These are phyloP conservation scores for Eutrema yunnanense DNA, from an alignment of 345 rosid species.

Conservation along the genomic window DNA sequence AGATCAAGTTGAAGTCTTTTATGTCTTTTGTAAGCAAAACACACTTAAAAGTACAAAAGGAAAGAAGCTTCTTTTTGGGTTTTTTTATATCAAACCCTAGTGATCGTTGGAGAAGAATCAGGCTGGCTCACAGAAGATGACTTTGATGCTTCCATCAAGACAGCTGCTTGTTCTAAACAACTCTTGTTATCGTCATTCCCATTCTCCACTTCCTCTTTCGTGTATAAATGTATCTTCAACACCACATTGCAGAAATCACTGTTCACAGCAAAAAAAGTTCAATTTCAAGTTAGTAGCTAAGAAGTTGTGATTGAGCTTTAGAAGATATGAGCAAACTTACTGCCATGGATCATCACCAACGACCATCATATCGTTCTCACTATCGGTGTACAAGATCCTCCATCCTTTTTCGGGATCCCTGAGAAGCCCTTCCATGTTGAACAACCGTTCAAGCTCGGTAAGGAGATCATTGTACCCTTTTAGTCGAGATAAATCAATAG, in stretches of 20 bases:
- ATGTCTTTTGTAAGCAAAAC: conserved; percentile 4
- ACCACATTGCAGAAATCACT: conserved; percentile 86
- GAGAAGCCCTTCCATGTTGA: conserved; percentile 82
- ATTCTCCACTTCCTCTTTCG: conserved; percentile 87
- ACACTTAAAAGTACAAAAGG: background rate
- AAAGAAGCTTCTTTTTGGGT: background rate
- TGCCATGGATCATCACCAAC: conserved; percentile 97
- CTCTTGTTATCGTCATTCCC: conserved; percentile 83
- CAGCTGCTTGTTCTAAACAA: conserved; percentile 79
- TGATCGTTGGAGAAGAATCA: conserved; percentile 58
- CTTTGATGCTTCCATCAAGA: conserved; percentile 68
- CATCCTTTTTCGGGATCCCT: conserved; percentile 75
- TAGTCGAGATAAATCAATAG: conserved; percentile 72
- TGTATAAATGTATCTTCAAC: conserved; percentile 76
- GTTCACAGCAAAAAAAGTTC: conserved; percentile 1
- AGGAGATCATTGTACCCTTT: conserved; percentile 66
- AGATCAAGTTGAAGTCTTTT: background rate
- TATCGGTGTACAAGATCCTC: conserved; percentile 79
- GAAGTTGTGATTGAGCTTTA: background rate
- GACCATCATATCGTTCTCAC: conserved; percentile 89
- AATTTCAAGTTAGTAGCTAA: background rate
- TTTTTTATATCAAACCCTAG: conserved; percentile 32
- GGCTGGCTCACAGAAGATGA: conserved; percentile 88
- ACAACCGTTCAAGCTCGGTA: conserved; percentile 65
- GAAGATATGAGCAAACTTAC: conserved; percentile 43